Evolutionary conservation across 1,139 yeast genomes (phyloP).

Genomic region (Saccharomyces hybrid): DNA sequence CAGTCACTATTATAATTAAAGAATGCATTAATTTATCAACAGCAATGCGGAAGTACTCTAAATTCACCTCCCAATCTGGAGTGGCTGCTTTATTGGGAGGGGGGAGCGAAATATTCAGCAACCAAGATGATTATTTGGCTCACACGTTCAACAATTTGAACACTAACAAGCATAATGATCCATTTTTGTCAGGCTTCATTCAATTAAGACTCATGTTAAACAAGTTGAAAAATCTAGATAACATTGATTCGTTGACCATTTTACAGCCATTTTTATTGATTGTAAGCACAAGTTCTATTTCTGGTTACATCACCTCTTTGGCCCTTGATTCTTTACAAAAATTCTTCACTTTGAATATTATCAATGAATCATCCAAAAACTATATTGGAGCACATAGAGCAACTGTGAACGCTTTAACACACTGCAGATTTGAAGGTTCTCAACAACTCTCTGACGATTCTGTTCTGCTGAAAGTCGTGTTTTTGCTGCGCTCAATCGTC

Average conservation of each 20-base stretch:
- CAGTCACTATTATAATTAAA: constrained; percentile 74
- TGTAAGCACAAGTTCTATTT: constrained; percentile 75
- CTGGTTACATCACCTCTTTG: constrained; percentile 77
- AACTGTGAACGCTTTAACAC: constrained; percentile 70
- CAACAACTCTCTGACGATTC: constrained; percentile 92
- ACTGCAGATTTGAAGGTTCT: constrained; percentile 92
- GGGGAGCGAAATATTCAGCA: constrained; percentile 38
- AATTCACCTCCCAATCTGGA: constrained; percentile 47
- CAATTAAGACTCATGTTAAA: constrained; percentile 64
- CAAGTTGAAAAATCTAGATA: constrained; percentile 44
- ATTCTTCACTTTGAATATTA: constrained; percentile 52
- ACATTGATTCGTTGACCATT: constrained; percentile 62
- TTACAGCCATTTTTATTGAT: constrained; percentile 80
- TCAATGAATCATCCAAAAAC: constrained; percentile 40
- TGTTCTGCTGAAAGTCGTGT: constrained; percentile 72
- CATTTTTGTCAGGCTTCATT: constrained; percentile 70
- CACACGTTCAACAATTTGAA: constrained; percentile 17
- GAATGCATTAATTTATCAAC: constrained; percentile 84
- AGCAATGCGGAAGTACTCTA: constrained; percentile 72
- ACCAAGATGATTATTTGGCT: constrained; percentile 17
- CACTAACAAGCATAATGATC: constrained; percentile 40
- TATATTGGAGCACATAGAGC: constrained; percentile 42
- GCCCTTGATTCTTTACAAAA: constrained; percentile 73
- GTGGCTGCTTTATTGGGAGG: constrained; percentile 77
- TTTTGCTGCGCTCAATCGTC: constrained; percentile 63